A percentile compares a stretch with the other conserved stretches of the same genome.
phyloP scores from a whole-genome alignment of 1,139 yeast genomes.

The Hyphopichia wangnamkhiaoensis region DNA sequence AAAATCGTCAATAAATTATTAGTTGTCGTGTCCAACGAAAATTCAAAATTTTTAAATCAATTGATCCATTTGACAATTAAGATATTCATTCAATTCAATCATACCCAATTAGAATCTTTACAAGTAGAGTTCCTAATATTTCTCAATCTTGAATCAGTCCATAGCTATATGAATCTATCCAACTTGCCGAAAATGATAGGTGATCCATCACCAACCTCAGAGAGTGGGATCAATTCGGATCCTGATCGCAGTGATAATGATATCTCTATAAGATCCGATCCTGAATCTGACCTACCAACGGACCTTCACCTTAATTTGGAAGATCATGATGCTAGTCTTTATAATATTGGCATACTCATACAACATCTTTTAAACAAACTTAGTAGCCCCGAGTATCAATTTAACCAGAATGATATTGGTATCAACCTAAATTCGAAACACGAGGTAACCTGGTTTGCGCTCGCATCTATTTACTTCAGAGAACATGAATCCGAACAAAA shows the following conservation, averaged over 20 bases:
- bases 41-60: slow-evolving; percentile 29
- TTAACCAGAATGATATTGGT: slow-evolving; percentile 22
- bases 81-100: slow-evolving; percentile 24
- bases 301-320: slow-evolving; percentile 7
- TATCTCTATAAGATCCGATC: slow-evolving; percentile 5
- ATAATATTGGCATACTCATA: slow-evolving; percentile 24
- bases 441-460: slow-evolving; percentile 28
- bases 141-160: slow-evolving; percentile 29
- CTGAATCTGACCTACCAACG: slow-evolving; percentile 10
- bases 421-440: slow-evolving; percentile 11
- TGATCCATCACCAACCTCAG: slow-evolving; percentile 5
- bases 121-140: slow-evolving; percentile 37
- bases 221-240: neutral
- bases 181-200: slow-evolving; percentile 20
- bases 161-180: slow-evolving; percentile 14
- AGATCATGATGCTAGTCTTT: slow-evolving; percentile 14
- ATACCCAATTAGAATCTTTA: slow-evolving; percentile 33
- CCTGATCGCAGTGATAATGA: slow-evolving; percentile 7
- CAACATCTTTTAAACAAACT: slow-evolving; percentile 20
- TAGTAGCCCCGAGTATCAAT: slow-evolving; percentile 16
- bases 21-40: slow-evolving; percentile 30
- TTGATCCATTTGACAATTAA: slow-evolving; percentile 33
- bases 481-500: slow-evolving; percentile 11
- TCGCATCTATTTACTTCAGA: slow-evolving; percentile 23
- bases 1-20: slow-evolving; percentile 40